Percentiles rank a stretch among this genome's conserved stretches.
Evolutionary conservation across 345 rosid genomes (phyloP).

Genomic region (Salix brachista): DNA sequence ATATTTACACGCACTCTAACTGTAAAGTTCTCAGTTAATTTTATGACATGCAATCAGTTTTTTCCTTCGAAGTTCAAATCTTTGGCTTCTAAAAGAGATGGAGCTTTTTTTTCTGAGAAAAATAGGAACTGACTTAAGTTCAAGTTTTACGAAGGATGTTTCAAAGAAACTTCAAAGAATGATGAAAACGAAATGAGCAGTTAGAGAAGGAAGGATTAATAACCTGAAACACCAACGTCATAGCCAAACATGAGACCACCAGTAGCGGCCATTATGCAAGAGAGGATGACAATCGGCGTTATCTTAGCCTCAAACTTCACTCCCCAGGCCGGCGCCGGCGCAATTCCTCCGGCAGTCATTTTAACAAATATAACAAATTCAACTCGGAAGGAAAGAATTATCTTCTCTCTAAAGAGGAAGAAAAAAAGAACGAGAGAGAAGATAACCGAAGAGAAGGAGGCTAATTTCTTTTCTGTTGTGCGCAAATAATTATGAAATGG

Average conservation of each 20-base stretch:
- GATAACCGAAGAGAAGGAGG: not conserved
- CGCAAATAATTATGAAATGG: not conserved
- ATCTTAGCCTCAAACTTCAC: constrained; percentile 89
- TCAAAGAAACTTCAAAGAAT: not conserved
- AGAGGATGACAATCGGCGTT: constrained; percentile 77
- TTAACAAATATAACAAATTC: not conserved
- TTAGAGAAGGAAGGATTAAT: not conserved
- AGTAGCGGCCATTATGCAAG: constrained; percentile 94
- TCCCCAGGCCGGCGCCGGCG: constrained; percentile 41
- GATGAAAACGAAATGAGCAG: not conserved
- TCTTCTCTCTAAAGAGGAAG: no score
- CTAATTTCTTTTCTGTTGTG: not conserved
- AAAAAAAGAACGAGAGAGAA: not conserved
- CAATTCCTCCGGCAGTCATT: constrained; percentile 80
- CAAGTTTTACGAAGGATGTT: not conserved
- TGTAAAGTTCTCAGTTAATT: not conserved
- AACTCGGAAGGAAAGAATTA: not conserved
- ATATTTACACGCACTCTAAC: not conserved
- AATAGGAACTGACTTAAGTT: no score
- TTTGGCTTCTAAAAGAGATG: not conserved
- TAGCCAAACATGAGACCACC: constrained; percentile 99
- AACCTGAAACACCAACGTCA: constrained; percentile 89
- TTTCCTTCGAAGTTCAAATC: not conserved
- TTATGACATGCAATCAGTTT: not conserved
- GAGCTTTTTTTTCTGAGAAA: not conserved